A percentile compares a stretch with the other conserved stretches of the same genome.
phyloP scores from a whole-genome alignment of 768 basidiomycete species.

The Baorangia bicolor region DNA sequence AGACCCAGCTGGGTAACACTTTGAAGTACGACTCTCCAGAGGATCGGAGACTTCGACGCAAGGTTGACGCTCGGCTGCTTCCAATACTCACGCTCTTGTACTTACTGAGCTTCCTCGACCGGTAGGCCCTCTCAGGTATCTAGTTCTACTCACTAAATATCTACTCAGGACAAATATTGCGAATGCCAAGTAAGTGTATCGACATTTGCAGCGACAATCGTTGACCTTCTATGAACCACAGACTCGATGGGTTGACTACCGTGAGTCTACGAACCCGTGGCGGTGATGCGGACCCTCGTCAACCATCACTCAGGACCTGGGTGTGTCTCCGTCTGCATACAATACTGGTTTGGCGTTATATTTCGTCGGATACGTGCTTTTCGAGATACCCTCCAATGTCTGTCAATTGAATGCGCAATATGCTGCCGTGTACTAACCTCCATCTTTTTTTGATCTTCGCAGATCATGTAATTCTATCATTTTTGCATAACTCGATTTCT shows the following conservation, averaged over 20 bases:
- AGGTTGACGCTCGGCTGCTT: slow-evolving; percentile 37
- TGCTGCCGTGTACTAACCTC: not conserved
- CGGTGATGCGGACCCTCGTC: not conserved
- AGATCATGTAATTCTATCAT: slow-evolving; percentile 28
- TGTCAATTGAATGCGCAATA: not conserved
- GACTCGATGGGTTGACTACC: slow-evolving; percentile 52
- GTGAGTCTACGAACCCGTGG: slow-evolving; percentile 26
- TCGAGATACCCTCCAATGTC: slow-evolving; percentile 61
- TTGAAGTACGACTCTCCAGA: slow-evolving; percentile 1
- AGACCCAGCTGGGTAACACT: not conserved
- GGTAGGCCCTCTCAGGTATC: slow-evolving; percentile 22
- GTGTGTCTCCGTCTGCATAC: slow-evolving; percentile 49
- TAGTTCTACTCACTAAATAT: not conserved
- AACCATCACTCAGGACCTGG: slow-evolving; percentile 42
- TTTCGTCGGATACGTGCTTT: slow-evolving; percentile 60
- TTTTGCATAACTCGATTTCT: not conserved
- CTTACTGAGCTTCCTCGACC: slow-evolving; percentile 42
- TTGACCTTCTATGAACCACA: slow-evolving; percentile 19
- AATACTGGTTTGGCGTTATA: slow-evolving; percentile 59
- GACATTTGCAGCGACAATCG: not conserved
- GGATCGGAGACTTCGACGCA: slow-evolving; percentile 31
- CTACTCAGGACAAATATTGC: slow-evolving; percentile 35
- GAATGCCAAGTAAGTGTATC: slow-evolving; percentile 36
- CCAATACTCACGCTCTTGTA: slow-evolving; percentile 42
- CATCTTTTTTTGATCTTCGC: not conserved